phyloP scores from a whole-genome alignment of 2,329 filamentous ascomycete genomes.

The Aureobasidium leucospermi region DNA sequence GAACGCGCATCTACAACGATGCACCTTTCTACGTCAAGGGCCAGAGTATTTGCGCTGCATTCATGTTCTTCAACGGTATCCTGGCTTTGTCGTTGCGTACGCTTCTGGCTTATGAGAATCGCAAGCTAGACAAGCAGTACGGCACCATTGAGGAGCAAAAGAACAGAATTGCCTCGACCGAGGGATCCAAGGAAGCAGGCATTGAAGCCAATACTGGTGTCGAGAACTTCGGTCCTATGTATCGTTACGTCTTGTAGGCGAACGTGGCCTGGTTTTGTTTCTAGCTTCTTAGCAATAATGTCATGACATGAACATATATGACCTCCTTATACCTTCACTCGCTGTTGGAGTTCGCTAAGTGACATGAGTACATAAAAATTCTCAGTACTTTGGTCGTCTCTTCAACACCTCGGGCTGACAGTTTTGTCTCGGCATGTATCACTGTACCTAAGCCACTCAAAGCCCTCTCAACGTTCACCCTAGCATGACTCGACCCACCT shows the following conservation, averaged over 20 bases:
- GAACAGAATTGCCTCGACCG: conserved; percentile 10
- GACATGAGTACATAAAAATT: too few species aligned
- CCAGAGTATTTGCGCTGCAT: conserved; percentile 50
- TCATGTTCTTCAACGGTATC: conserved; percentile 52
- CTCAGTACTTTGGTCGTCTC: too few species aligned
- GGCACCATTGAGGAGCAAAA: conserved; percentile 25
- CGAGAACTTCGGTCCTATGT: conserved; percentile 26
- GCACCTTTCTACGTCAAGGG: conserved; percentile 47
- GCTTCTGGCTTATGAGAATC: conserved; percentile 52
- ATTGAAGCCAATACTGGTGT: conserved; percentile 15
- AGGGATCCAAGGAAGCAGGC: conserved; percentile 11
- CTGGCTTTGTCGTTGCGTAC: conserved; percentile 47
- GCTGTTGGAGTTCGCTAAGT: too few species aligned
- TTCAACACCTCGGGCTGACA: background rate
- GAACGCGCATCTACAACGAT: conserved; percentile 47
- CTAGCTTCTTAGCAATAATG: background rate
- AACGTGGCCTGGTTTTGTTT: background rate
- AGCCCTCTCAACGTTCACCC: background rate
- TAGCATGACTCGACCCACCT: conserved; percentile 1
- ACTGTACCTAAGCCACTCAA: background rate
- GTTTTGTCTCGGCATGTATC: background rate
- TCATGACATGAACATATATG: too few species aligned
- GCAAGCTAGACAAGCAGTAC: conserved; percentile 46
- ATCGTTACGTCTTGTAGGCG: conserved; percentile 20
- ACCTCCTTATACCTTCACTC: too few species aligned